Conservation (phyloP, 495 filamentous ascomycete species). For the Penicillium manginii region DNA sequence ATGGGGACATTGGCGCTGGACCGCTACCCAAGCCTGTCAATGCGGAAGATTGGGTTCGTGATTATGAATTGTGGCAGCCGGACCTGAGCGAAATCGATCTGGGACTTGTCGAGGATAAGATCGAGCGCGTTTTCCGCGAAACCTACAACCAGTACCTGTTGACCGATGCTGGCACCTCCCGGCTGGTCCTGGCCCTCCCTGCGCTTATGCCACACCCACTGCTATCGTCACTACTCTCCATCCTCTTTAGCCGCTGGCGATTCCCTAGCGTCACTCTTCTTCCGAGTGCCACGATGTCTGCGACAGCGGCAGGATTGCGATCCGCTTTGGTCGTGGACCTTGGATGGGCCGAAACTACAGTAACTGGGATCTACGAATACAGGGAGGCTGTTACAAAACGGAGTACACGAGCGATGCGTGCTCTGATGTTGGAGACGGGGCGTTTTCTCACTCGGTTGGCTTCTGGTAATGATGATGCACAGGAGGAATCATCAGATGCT, state of each 20-base stretch:
- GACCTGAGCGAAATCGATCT: slow-evolving; percentile 75
- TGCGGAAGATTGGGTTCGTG: slow-evolving; percentile 66
- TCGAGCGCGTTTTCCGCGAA: slow-evolving; percentile 81
- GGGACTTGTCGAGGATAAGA: slow-evolving; percentile 81
- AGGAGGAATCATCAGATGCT: slow-evolving; percentile 17
- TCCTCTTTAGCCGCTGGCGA: slow-evolving; percentile 78
- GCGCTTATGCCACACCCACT: slow-evolving; percentile 78
- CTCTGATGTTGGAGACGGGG: slow-evolving; percentile 69
- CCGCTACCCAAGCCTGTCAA: slow-evolving; percentile 36
- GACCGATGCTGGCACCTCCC: slow-evolving; percentile 71
- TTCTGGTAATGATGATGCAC: slow-evolving; percentile 18
- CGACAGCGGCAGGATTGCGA: slow-evolving; percentile 80
- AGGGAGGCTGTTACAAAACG: slow-evolving; percentile 70
- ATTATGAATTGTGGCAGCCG: slow-evolving; percentile 80
- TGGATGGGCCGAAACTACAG: slow-evolving; percentile 85
- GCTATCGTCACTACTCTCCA: slow-evolving; percentile 72
- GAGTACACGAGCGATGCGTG: slow-evolving; percentile 73
- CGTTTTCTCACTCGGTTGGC: slow-evolving; percentile 56
- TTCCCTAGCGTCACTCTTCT: slow-evolving; percentile 81
- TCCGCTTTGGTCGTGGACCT: slow-evolving; percentile 83
- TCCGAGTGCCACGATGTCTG: slow-evolving; percentile 68
- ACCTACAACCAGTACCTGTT: slow-evolving; percentile 86
- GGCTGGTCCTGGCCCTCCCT: slow-evolving; percentile 74
- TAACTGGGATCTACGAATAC: slow-evolving; percentile 86
- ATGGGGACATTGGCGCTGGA: slow-evolving; percentile 23